A percentile compares a stretch with the other conserved stretches of the same genome.
These are phyloP conservation scores for Solanum sejunctum DNA, from an alignment of 257 asterid species.

Conservation along the genomic window DNA sequence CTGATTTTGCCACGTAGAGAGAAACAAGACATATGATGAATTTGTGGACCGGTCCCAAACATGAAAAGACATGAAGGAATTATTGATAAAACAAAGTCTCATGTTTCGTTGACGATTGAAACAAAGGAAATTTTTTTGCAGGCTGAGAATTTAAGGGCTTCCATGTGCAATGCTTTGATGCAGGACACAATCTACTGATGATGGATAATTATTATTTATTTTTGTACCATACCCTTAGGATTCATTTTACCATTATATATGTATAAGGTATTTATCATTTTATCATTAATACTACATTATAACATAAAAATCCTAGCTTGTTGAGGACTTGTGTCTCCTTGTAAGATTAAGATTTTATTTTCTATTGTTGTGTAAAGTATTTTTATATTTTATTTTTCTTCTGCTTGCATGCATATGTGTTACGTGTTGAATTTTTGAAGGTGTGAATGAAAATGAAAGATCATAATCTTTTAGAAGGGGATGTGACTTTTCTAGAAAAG, in stretches of 20 bases:
- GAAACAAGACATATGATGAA: not conserved
- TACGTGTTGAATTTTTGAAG: too few species aligned
- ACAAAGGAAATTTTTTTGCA: not conserved
- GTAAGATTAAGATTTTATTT: too few species aligned
- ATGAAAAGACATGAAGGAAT: not conserved
- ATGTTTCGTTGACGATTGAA: not conserved
- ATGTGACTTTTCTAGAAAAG: too few species aligned
- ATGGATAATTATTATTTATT: not conserved
- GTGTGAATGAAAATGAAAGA: too few species aligned
- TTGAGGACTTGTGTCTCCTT: not conserved
- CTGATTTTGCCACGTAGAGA: not conserved
- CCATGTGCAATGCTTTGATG: not conserved
- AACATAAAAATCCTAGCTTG: not conserved
- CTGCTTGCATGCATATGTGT: too few species aligned
- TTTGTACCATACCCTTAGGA: not conserved
- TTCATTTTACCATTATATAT: not conserved
- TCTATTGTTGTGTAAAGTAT: too few species aligned
- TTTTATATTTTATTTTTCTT: too few species aligned
- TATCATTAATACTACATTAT: not conserved
- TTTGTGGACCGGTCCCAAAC: not conserved
- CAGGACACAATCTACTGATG: not conserved
- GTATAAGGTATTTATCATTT: not conserved
- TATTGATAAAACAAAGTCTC: not conserved
- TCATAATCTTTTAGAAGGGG: too few species aligned
- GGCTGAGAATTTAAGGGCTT: not conserved